Evolutionary conservation across 768 basidiomycete species (phyloP).

Genomic region (Russula griseocarnosa): DNA sequence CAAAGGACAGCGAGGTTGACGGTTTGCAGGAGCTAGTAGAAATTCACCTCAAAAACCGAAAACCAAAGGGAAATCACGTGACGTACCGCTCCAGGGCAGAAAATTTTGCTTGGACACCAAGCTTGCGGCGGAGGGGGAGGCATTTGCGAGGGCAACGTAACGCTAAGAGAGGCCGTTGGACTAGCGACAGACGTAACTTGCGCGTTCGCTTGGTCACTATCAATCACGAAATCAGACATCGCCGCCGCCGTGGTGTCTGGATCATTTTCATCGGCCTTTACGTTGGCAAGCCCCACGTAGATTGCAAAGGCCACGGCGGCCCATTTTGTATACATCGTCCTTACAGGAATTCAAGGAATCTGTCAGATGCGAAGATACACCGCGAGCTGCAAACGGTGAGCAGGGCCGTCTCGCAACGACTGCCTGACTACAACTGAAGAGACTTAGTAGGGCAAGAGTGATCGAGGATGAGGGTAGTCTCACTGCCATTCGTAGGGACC

Average conservation of each 20-base stretch:
- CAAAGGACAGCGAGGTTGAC: slow-evolving; percentile 75
- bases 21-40: slow-evolving; percentile 69
- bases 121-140: slow-evolving; percentile 62
- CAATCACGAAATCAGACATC: slow-evolving; percentile 9
- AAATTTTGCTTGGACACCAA: slow-evolving; percentile 77
- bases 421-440: not conserved
- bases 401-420: not conserved
- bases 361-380: not conserved
- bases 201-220: slow-evolving; percentile 37
- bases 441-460: not conserved
- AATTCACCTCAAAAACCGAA: slow-evolving; percentile 5
- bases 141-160: slow-evolving; percentile 60
- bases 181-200: slow-evolving; percentile 62
- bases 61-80: not conserved
- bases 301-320: slow-evolving; percentile 23
- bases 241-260: no score
- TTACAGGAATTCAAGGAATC: slow-evolving; percentile 25
- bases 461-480: not conserved
- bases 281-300: slow-evolving; percentile 8
- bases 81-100: slow-evolving; percentile 73
- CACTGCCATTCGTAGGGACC: no score
- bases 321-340: slow-evolving; percentile 32
- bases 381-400: not conserved
- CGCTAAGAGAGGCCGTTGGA: slow-evolving; percentile 51
- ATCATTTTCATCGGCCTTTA: slow-evolving; percentile 15